Base-by-base conservation (phyloP, 345 rosid species). In the Salix koriyanagi region DNA sequence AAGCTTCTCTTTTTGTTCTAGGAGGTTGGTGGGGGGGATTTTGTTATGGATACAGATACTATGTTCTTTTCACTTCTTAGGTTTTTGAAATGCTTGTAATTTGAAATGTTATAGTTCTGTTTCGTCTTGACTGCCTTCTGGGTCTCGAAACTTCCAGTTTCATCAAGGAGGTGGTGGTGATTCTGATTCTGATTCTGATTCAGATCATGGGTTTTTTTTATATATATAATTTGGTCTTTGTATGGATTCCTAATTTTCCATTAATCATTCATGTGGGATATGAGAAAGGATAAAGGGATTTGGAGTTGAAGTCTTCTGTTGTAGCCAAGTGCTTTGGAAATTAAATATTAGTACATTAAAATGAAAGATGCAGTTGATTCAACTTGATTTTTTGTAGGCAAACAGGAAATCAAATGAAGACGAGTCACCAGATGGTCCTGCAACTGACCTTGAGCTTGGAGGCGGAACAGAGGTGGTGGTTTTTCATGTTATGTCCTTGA, bases 401-500 rank as follows among this genome's bases (percentile, higher is more conserved):
- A 71, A 30, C 73, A 67, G 81, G 79, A 85, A 81, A 77, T 80
- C 48, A 2, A 88, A 87, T 79, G 92, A 84, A 37, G 83, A 84
- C 18, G 78, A 83, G 50, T 66, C 80, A 28, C 61, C 77, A n/a
- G 83, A 83, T 52, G 85, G 54, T 79, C 84, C 85, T 46, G 71
- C 72, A 68, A 67, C 83, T 0, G 92, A 87, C 82, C 92, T 91
- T 65, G 96, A 89, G 83, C 76, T 77, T 5, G 91, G 89, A 62
- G 90, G 87, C 87, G 92, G 82, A 6, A 86, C 83, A 32, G 88
- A 87, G 96, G 95, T 92, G 77, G 73, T 32, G 54, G 72, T 18
- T 74, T 16, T 12, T 18, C 46, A n/a, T 69, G 72, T 75, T 60
- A 46, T 68, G 80, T 61, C 44, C 68, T 23, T 0, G 41, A 73